phyloP scores from a whole-genome alignment of 805 yeast species.

The Zygosaccharomyces bisporus region DNA sequence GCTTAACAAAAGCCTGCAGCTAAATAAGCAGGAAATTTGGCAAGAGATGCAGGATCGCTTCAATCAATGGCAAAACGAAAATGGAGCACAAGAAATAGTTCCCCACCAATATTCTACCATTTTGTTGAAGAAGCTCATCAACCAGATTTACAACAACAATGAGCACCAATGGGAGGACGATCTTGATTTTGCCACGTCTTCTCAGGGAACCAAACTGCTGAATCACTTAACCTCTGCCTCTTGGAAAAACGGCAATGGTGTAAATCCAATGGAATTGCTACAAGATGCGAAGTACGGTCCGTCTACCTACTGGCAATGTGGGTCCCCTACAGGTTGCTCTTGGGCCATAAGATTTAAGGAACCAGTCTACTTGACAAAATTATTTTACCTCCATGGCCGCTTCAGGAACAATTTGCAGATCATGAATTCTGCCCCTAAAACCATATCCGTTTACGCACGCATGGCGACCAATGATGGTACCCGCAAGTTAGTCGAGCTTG shows the following conservation, averaged over 20 bases:
- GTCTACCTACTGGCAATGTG: slow-evolving; percentile 36
- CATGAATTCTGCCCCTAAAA: slow-evolving; percentile 41
- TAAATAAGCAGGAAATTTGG: slow-evolving; percentile 28
- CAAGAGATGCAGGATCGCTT: slow-evolving; percentile 22
- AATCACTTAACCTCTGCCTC: slow-evolving; percentile 37
- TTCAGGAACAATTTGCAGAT: slow-evolving; percentile 37
- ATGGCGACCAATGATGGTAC: slow-evolving; percentile 16
- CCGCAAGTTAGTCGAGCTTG: slow-evolving; percentile 14
- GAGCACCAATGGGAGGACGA: slow-evolving; percentile 36
- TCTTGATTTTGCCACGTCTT: slow-evolving; percentile 35
- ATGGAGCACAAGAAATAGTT: slow-evolving; percentile 3
- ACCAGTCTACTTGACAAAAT: slow-evolving; percentile 38
- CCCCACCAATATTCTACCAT: slow-evolving; percentile 29
- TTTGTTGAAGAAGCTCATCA: slow-evolving; percentile 27
- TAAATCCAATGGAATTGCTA: slow-evolving; percentile 29
- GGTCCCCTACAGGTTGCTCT: slow-evolving; percentile 26
- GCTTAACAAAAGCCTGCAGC: slow-evolving; percentile 26
- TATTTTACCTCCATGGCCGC: slow-evolving; percentile 38
- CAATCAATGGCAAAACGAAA: slow-evolving; percentile 12
- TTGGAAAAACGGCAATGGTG: slow-evolving; percentile 28
- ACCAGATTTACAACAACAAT: slow-evolving; percentile 33
- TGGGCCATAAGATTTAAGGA: slow-evolving; percentile 39
- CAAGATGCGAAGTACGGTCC: slow-evolving; percentile 19
- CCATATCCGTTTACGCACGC: slow-evolving; percentile 33
- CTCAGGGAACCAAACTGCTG: slow-evolving; percentile 38